These are phyloP conservation scores for Bifiguratus adelaidae DNA, from an alignment of 192 early-diverging fungal species.

Conservation along the genomic window DNA sequence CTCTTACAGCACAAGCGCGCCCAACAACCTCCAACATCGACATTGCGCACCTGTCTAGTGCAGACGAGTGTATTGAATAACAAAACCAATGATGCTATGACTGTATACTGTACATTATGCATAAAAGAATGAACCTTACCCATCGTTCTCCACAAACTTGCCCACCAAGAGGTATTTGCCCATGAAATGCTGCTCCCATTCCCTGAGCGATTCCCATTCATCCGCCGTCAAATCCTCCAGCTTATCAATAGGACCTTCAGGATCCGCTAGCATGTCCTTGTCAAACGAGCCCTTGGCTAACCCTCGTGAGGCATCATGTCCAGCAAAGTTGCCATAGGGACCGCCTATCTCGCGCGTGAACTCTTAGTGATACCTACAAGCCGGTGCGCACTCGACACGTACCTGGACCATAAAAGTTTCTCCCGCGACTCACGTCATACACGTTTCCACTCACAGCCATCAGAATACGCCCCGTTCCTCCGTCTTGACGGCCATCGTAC, in stretches of 20 bases:
- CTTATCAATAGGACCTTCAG: slow-evolving; percentile 66
- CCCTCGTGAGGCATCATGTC: slow-evolving; percentile 91
- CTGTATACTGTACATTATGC: not conserved
- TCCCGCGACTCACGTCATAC: slow-evolving; percentile 79
- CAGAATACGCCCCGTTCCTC: slow-evolving; percentile 45
- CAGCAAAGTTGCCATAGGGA: slow-evolving; percentile 94
- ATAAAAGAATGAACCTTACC: no score
- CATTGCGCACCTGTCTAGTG: no score
- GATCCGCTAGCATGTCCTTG: slow-evolving; percentile 49
- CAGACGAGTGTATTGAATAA: no score
- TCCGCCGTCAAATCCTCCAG: slow-evolving; percentile 65
- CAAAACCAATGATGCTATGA: no score
- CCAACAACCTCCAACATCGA: no score
- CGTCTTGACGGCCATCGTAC: slow-evolving; percentile 56
- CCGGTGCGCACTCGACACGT: not conserved
- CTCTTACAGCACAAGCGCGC: no score
- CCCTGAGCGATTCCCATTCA: slow-evolving; percentile 61
- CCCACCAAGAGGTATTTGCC: slow-evolving; percentile 71
- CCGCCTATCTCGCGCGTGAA: slow-evolving; percentile 39
- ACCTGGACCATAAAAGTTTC: slow-evolving; percentile 88
- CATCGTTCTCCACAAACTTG: slow-evolving; percentile 46
- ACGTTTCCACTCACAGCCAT: slow-evolving; percentile 80
- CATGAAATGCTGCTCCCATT: slow-evolving; percentile 75
- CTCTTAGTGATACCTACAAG: not conserved
- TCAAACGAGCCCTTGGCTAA: slow-evolving; percentile 86